A percentile compares a stretch with the other conserved stretches of the same genome.
Evolutionary conservation across 1,139 yeast species (phyloP).

Genomic region (Lodderomyces margitis): DNA sequence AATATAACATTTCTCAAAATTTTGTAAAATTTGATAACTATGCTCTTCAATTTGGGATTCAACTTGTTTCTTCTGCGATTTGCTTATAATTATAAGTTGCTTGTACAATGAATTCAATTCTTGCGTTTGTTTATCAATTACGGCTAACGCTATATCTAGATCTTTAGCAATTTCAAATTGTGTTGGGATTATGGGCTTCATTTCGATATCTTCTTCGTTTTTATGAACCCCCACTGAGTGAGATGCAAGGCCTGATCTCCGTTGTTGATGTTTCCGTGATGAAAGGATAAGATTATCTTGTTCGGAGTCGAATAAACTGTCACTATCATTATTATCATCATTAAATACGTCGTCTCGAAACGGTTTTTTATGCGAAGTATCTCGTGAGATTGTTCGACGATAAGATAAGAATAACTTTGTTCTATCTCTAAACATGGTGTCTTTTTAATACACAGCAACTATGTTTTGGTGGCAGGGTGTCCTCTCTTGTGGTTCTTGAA

Average conservation of each 20-base stretch:
- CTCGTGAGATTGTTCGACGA: constrained; percentile 67
- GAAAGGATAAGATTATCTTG: constrained; percentile 42
- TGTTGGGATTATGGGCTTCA: constrained; percentile 67
- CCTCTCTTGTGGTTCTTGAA: too few species aligned
- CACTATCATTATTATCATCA: constrained; percentile 55
- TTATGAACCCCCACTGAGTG: too few species aligned
- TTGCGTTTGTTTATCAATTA: constrained; percentile 49
- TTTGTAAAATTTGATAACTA: constrained; percentile 69
- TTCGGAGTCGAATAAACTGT: constrained; percentile 16
- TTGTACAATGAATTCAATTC: constrained; percentile 70
- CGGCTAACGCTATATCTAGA: constrained; percentile 58
- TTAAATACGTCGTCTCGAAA: constrained; percentile 33
- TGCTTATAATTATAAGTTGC: constrained; percentile 81
- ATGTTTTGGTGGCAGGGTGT: too few species aligned
- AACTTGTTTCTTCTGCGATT: constrained; percentile 68
- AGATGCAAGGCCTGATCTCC: too few species aligned
- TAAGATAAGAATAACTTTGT: constrained; percentile 70
- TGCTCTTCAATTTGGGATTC: constrained; percentile 71
- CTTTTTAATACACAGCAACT: too few species aligned
- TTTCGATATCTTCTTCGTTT: constrained; percentile 33
- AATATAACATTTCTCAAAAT: constrained; percentile 74
- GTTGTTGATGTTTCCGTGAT: constrained; percentile 4
- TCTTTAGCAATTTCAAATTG: constrained; percentile 73
- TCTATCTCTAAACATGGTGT: constrained; percentile 67
- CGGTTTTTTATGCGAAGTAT: constrained; percentile 8